phyloP scores from a whole-genome alignment of 306 rosid species.

The Psophocarpus tetragonolobus region DNA sequence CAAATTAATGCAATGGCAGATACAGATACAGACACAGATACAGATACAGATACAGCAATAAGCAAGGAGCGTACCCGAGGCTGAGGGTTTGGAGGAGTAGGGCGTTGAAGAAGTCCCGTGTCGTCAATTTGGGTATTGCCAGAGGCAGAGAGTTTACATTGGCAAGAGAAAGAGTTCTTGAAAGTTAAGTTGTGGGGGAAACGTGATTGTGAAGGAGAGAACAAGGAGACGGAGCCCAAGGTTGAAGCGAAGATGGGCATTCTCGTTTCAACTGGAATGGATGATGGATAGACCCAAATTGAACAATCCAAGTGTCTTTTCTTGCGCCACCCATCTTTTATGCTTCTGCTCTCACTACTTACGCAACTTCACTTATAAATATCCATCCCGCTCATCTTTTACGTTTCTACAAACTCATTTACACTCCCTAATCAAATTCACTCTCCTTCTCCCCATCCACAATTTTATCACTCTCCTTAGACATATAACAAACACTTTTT shows the following conservation, averaged over 20 bases:
- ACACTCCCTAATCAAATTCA: too few species aligned
- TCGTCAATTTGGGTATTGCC: constrained; percentile 45
- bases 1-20: neutral
- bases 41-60: too few species aligned
- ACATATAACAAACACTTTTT: too few species aligned
- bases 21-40: too few species aligned
- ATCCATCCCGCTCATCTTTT: too few species aligned
- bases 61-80: constrained; percentile 64
- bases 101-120: constrained; percentile 39
- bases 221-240: constrained; percentile 45
- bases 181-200: constrained; percentile 35
- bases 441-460: too few species aligned
- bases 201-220: constrained; percentile 42
- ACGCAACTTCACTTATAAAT: too few species aligned
- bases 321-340: constrained; percentile 10
- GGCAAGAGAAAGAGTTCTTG: constrained; percentile 33
- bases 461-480: too few species aligned
- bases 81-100: constrained; percentile 47
- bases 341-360: neutral
- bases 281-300: neutral
- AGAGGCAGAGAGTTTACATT: constrained; percentile 39
- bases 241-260: constrained; percentile 61
- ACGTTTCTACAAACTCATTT: too few species aligned
- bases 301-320: constrained; percentile 15
- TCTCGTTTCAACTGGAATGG: constrained; percentile 7